Evolutionary conservation across 2,329 filamentous ascomycete species (phyloP), one percentile per base, ranked within the genome.

Genomic region (Rhynchosporium graminicola): DNA sequence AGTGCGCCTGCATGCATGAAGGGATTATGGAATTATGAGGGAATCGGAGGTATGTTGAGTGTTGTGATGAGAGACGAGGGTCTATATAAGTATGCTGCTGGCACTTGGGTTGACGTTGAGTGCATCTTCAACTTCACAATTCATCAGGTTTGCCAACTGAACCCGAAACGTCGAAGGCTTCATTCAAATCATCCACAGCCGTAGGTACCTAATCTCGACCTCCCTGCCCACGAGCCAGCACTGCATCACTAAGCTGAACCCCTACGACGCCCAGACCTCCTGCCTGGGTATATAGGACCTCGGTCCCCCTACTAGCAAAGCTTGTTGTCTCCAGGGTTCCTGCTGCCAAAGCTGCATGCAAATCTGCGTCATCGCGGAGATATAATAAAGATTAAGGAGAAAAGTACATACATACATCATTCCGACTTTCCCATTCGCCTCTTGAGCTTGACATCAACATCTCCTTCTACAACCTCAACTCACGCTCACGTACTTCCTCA

Each of bases 301-400:
- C 51, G 51, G 54, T 31, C 40, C 15, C 33, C 8, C 36, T 40
- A 42, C 40, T 38, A 6, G 7, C 13, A 29, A 20, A 57, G 43
- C 31, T 40, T 40, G 43, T 40, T 40, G 43, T 45, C 43, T 54
- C 51, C 15, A 38, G n/a, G 29, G 48, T 38, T 38, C 31, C 36
- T n/a, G 42, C 42, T n/a, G 13, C 40, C 38, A 56, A 6, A 20
- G 20, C 57, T 60, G 50, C 48, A 52, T 26, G 57, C 57, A 28
- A 13, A 20, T 20, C 20, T 20, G 38, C 48, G 40, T 55, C 38
- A 54, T 47, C 38, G 26, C 6, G 12, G 6, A 3, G 15, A 10
- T 40, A 20, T 20, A 20, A 20, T 20, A 20, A 20, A 20, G 20
- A 20, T 20, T 20, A 20, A 20, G 20, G 20, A 20, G 20, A 20